These are phyloP conservation scores for Choanephora cucurbitarum DNA, from an alignment of 371 early-diverging fungal genomes.

Conservation along the genomic window DNA sequence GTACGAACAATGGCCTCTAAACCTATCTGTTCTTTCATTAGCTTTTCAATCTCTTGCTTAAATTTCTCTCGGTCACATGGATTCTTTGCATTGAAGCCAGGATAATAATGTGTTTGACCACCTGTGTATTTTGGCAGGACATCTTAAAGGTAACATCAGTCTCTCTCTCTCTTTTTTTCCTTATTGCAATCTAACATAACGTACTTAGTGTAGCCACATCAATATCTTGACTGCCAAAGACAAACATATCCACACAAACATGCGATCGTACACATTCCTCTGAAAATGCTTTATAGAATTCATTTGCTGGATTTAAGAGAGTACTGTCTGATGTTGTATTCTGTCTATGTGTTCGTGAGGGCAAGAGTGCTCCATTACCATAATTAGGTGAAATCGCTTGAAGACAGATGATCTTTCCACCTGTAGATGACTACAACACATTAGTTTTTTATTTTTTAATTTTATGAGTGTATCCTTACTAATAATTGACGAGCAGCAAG, in stretches of 20 bases:
- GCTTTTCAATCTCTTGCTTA: slow-evolving; percentile 65
- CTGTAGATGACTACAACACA: slow-evolving; percentile 57
- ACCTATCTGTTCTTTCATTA: slow-evolving; percentile 69
- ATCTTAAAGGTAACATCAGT: slow-evolving; percentile 29
- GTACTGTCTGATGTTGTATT: slow-evolving; percentile 40
- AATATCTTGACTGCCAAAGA: slow-evolving; percentile 70
- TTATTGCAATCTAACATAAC: no score
- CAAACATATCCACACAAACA: slow-evolving; percentile 82
- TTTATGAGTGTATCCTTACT: slow-evolving; percentile 35
- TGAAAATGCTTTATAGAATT: slow-evolving; percentile 83
- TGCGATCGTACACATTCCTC: slow-evolving; percentile 75
- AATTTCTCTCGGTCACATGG: slow-evolving; percentile 69
- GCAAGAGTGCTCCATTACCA: slow-evolving; percentile 62
- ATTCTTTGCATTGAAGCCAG: slow-evolving; percentile 73
- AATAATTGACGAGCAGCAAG: slow-evolving; percentile 70
- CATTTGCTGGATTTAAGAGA: slow-evolving; percentile 65
- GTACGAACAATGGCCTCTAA: slow-evolving; percentile 90
- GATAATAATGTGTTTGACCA: slow-evolving; percentile 84
- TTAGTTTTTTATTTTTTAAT: not conserved
- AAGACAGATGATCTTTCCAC: slow-evolving; percentile 80
- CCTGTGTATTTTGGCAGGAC: slow-evolving; percentile 83
- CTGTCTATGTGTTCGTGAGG: slow-evolving; percentile 53
- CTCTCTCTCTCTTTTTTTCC: no score
- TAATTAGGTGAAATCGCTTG: slow-evolving; percentile 67
- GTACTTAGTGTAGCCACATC: slow-evolving; percentile 84